Conservation (phyloP, 176 grass and related monocot genomes). For the Eleusine indica region DNA sequence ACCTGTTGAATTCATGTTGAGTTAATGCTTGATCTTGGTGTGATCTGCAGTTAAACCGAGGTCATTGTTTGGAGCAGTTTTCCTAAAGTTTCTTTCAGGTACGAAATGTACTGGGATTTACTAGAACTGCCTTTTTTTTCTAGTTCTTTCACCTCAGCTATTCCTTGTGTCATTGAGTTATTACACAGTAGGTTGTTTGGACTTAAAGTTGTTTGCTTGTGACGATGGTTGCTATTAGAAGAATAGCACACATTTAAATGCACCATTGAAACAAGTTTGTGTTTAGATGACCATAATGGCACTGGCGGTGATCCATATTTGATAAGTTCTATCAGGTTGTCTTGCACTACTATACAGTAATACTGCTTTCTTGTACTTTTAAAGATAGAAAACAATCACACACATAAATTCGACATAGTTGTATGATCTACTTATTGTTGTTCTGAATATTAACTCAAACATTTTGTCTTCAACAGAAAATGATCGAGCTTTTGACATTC, state of each 20-base stretch:
- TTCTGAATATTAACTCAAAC: conserved; percentile 29
- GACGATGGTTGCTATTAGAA: not conserved
- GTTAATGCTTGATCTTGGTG: conserved; percentile 22
- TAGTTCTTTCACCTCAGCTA: not conserved
- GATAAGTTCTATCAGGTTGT: conserved; percentile 21
- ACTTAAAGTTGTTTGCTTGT: conserved; percentile 28
- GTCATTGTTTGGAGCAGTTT: conserved; percentile 88
- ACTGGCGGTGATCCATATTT: conserved; percentile 1
- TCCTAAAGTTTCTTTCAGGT: conserved; percentile 96
- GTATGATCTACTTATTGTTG: not conserved
- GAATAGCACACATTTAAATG: not conserved
- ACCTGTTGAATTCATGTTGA: conserved; percentile 32
- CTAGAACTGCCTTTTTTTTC: not conserved
- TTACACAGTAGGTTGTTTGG: conserved; percentile 20
- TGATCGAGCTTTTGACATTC: conserved; percentile 84
- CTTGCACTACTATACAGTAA: conserved; percentile 4
- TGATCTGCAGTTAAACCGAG: conserved; percentile 81
- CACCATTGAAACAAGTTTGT: conserved; percentile 1
- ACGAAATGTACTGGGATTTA: conserved; percentile 1
- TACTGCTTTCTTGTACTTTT: conserved; percentile 26
- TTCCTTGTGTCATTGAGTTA: not conserved
- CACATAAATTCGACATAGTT: conserved; percentile 4
- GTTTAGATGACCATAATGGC: conserved; percentile 5
- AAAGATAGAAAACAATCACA: not conserved
- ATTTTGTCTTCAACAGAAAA: conserved; percentile 62